Conservation (phyloP, 306 rosid species). For the Vigna angularis region DNA sequence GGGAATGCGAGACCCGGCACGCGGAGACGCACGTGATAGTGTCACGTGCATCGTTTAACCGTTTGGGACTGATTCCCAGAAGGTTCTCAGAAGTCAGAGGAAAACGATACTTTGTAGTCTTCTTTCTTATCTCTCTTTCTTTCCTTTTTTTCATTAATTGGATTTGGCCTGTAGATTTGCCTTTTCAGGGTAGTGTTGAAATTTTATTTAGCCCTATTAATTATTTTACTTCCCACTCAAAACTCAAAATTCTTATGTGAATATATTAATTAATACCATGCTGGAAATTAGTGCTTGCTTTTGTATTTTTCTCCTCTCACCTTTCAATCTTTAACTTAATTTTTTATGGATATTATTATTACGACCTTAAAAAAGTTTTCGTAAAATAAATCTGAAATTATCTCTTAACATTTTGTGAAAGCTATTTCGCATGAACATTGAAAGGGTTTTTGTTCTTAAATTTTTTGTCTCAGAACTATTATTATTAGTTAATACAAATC, state of each 20-base stretch:
- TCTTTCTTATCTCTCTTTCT: neutral
- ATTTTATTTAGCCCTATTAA: neutral
- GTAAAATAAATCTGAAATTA: too few relatives aligned
- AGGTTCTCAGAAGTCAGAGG: conserved; percentile 58
- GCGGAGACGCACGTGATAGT: conserved; percentile 59
- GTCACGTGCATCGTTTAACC: conserved; percentile 63
- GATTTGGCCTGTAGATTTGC: conserved; percentile 38
- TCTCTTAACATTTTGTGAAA: too few relatives aligned
- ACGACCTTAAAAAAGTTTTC: too few relatives aligned
- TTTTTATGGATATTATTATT: too few relatives aligned
- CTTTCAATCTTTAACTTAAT: too few relatives aligned
- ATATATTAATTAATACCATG: neutral
- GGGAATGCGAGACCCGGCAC: conserved; percentile 50
- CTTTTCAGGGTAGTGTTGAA: neutral
- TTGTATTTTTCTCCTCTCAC: too few relatives aligned
- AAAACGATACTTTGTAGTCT: conserved; percentile 31
- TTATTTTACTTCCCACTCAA: conserved; percentile 1
- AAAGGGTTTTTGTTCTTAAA: too few relatives aligned
- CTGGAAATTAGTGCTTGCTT: neutral
- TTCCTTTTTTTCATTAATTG: neutral
- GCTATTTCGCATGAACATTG: too few relatives aligned
- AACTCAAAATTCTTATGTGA: neutral
- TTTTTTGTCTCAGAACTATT: too few relatives aligned
- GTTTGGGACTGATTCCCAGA: conserved; percentile 60
- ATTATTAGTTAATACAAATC: too few relatives aligned